These are phyloP conservation scores for Albizia julibrissin DNA, from an alignment of 306 rosid species.

Conservation along the genomic window DNA sequence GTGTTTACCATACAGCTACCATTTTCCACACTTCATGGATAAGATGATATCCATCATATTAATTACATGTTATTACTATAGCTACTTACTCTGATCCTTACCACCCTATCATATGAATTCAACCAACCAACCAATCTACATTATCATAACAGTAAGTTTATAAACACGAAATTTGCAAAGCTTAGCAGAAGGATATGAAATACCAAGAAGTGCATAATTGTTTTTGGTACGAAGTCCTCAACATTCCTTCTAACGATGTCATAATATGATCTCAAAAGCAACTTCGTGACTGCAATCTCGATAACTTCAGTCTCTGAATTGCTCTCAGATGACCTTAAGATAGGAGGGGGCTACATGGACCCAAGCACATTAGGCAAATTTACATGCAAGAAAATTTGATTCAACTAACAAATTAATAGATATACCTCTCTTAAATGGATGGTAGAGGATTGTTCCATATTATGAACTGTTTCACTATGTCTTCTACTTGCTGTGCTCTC, in stretches of 20 bases:
- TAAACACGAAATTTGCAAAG: constrained; percentile 4
- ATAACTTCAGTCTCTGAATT: constrained; percentile 71
- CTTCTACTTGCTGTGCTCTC: constrained; percentile 54
- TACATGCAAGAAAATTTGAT: constrained; percentile 25
- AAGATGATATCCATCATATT: constrained; percentile 15
- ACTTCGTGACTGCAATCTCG: constrained; percentile 76
- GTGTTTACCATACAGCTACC: neutral
- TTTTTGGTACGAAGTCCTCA: constrained; percentile 87
- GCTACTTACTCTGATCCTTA: neutral
- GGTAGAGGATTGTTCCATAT: constrained; percentile 61
- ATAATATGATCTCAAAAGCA: constrained; percentile 85
- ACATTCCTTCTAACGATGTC: constrained; percentile 86
- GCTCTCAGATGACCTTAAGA: constrained; percentile 79
- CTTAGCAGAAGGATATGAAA: neutral
- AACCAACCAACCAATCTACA: too few relatives aligned
- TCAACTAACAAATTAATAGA: neutral
- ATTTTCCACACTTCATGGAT: neutral
- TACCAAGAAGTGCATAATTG: constrained; percentile 98
- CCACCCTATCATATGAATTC: too few relatives aligned
- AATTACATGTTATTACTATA: neutral
- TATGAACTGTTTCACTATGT: constrained; percentile 56
- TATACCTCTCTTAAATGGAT: constrained; percentile 90
- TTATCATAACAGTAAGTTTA: too few relatives aligned
- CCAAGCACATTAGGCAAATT: constrained; percentile 22
- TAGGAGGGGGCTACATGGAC: constrained; percentile 73